Base-by-base conservation (phyloP, 768 basidiomycete genomes). In the Naganishia vishniacii region DNA sequence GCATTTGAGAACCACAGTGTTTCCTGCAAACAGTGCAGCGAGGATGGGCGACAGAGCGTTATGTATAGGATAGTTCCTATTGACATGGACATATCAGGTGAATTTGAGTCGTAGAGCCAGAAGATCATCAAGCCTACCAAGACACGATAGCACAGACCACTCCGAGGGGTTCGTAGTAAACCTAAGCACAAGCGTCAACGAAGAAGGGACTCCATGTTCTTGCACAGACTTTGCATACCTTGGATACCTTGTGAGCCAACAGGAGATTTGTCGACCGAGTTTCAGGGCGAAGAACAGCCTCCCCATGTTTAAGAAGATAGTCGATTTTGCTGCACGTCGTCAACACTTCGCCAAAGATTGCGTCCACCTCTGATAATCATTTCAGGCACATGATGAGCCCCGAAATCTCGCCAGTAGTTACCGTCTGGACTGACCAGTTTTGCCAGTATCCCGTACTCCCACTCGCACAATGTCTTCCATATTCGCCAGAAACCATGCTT, bases 271-370 rank as follows among this genome's bases (percentile, higher is more conserved):
- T 71, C 45, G 77, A 80, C 68, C 95, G 81, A 12, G 81, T 82
- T 69, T 91, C 86, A 0, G 91, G 89, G 66, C 80, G 80, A 34
- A 99, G 79, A 42, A 82, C 84, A 25, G 81, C 78, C 75, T 95
- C 91, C 42, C 92, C 95, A 67, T 93, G 84, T 7, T 85, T 83
- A 47, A 98, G 82, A 18, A 97, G 73, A 88, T 88, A 98, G 68
- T 94, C 88, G 78, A 97, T 80, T 76, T 99, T 99, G 12, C 89
- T 88, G 72, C 89, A 88, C 0, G 91, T 95, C n/a, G 88, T 89
- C 45, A 99, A 72, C 68, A 98, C 88, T 78, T 99, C 95, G 37
- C 95, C 95, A 42, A 99, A 81, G 1, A 89, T 87, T 32, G 93
- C 92, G 70, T 98, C 94, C 65, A 98, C 82, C 75, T 93, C 93